Evolutionary conservation across 257 asterid species (phyloP), one percentile per base, ranked within the genome.

Genomic region (Solanum boliviense): DNA sequence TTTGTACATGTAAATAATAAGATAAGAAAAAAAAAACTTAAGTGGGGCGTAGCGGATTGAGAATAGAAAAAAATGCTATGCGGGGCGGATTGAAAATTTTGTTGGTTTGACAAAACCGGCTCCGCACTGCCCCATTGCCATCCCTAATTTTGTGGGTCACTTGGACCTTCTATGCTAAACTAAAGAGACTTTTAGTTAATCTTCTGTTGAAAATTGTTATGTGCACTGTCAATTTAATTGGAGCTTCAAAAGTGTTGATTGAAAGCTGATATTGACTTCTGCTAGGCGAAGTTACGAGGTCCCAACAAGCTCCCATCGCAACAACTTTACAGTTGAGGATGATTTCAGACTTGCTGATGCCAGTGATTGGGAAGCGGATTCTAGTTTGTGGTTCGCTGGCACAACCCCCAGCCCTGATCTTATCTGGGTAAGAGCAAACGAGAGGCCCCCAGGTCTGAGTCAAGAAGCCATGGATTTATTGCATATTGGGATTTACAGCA

Each of bases 391-490:
- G 94, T 65, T 87, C 25, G 86, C 92, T 70, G 81, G 92, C 38
- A 7, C 90, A 41, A 32, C 87, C 90, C 91, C 94, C 5, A 81
- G 87, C 71, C 41, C 91, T 10, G 89, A 89, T 73, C 38, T 92
- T 7, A 39, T 62, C 23, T 71, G 62, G 88, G 91, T 84, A 56
- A 90, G 89, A 87, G 86, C 70, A 70, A 91, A 87, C 87, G 89
- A 89, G 88, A 93, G 96, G 88, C 93, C 98, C n/a, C 92, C 95
- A 13, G 98, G 96, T 31, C 96, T 97, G 76, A 91, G 92, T 75
- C 92, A 91, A 88, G 94, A 92, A 87, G 96, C 94, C 9, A 16
- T 95, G 32, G 89, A 90, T 88, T 68, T 90, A 88, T 89, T 97
- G 91, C 89, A 46, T 36, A 75, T 91, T 9, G 95, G 93, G 89